Evolutionary conservation across 495 filamentous ascomycete genomes (phyloP), one percentile per base, ranked within the genome.

Genomic region (Penicillium turbatum): DNA sequence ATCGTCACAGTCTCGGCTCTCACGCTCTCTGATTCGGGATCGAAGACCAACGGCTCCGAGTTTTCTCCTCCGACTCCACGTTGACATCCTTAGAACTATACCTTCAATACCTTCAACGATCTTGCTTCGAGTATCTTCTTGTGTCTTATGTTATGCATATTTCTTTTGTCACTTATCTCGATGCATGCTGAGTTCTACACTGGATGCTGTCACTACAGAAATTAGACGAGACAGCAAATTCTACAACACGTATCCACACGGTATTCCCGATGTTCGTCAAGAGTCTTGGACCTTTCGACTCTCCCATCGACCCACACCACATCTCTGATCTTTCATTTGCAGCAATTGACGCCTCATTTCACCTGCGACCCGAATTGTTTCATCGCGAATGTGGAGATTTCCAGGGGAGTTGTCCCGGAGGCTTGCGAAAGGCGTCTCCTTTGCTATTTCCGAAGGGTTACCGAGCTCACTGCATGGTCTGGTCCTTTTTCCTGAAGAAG

Each of bases 21-120:
- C 48, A 32, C 15, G 56, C 43, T 3, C 13, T 55, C 15, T 66
- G 60, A 61, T 65, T 65, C 60, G 60, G 55, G 61, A 61, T 62
- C 37, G 39, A 30, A 52, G 44, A 19, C 38, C 30, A 64, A 62
- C 56, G 56, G 53, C 51, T 56, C 64, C 64, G 64, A 67, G 61
- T 65, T 67, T 67, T 65, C 58, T 64, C 61, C 57, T 55, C 57
- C 57, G 57, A 57, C 49, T 37, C 50, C 58, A 56, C 48, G 38
- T 39, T 39, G 26, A 10, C 35, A 26, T 37, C 35, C n/a, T 37
- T 37, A 27, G 54, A 57, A 52, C 50, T 32, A 42, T 41, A 15
- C 4, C n/a, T n/a, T n/a, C n/a, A n/a, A 24, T 24, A 24, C 4
- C 21, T 24, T 4, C 21, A 24, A 24, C 21, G 21, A 4, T 24